phyloP scores from a whole-genome alignment of 257 asterid genomes.

The Phtheirospermum japonicum region DNA sequence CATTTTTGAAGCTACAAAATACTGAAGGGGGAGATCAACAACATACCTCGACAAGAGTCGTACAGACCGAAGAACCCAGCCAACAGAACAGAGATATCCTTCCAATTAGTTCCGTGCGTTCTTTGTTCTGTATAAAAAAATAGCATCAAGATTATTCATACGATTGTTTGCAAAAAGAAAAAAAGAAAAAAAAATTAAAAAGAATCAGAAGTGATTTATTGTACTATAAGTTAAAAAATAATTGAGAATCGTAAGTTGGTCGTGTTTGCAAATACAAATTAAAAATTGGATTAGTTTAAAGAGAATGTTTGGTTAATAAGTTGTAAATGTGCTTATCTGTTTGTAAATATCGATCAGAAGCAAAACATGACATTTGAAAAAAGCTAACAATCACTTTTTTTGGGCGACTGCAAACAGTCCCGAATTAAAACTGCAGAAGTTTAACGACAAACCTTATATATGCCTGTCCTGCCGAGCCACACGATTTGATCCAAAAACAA shows the following conservation, averaged over 20 bases:
- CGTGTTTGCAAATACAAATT: not conserved
- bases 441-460: conserved; percentile 60
- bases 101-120: conserved; percentile 70
- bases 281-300: not conserved
- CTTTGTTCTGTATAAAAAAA: conserved; percentile 62
- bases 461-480: conserved; percentile 93
- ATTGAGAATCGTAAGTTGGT: not conserved
- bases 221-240: not conserved
- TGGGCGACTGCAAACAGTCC: not conserved
- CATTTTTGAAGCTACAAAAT: conserved; percentile 18
- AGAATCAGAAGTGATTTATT: not conserved
- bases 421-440: conserved; percentile 10
- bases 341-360: not conserved
- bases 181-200: too few species aligned
- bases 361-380: not conserved
- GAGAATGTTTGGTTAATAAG: not conserved
- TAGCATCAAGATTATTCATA: too few species aligned
- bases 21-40: not conserved
- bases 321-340: not conserved
- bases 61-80: conserved; percentile 74
- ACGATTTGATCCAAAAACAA: conserved; percentile 90
- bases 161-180: not conserved
- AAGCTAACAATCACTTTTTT: not conserved
- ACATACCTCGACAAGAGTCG: conserved; percentile 77
- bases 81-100: conserved; percentile 90